Evolutionary conservation across 148 eudicot species (phyloP).

Genomic region (Rhododendron henanense): DNA sequence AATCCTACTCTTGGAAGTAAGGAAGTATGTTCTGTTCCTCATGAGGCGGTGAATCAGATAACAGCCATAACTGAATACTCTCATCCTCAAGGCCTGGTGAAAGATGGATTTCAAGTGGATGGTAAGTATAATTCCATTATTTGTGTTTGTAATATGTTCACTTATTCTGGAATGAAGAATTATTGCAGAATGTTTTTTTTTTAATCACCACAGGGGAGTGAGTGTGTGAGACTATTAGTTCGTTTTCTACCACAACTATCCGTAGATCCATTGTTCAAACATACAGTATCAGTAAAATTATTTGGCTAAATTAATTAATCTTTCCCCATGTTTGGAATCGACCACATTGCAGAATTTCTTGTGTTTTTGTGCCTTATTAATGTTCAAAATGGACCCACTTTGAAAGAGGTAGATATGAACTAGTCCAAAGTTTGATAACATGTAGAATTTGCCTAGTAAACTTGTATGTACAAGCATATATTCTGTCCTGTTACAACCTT

Average conservation of each 20-base stretch:
- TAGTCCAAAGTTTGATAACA: neutral
- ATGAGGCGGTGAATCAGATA: constrained; percentile 20
- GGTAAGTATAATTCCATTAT: constrained; percentile 18
- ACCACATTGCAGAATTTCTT: neutral
- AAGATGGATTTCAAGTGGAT: constrained; percentile 14
- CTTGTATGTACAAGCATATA: neutral
- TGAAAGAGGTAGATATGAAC: neutral
- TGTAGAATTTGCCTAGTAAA: neutral
- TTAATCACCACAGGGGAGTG: neutral
- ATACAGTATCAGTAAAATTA: neutral
- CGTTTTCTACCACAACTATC: neutral
- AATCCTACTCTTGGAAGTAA: constrained; percentile 26
- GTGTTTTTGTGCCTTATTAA: neutral
- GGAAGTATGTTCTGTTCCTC: constrained; percentile 19
- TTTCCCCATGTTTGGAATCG: neutral
- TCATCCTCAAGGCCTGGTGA: constrained; percentile 28
- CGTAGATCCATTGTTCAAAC: neutral
- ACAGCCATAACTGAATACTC: constrained; percentile 21
- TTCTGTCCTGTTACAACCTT: neutral
- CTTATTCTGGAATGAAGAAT: neutral
- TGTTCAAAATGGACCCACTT: neutral
- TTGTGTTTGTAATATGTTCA: neutral
- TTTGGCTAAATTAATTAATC: neutral
- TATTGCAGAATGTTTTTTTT: neutral
- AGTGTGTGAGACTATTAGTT: neutral